phyloP scores from a whole-genome alignment of 176 grass and related monocot species.

The Bothriochloa decipiens region DNA sequence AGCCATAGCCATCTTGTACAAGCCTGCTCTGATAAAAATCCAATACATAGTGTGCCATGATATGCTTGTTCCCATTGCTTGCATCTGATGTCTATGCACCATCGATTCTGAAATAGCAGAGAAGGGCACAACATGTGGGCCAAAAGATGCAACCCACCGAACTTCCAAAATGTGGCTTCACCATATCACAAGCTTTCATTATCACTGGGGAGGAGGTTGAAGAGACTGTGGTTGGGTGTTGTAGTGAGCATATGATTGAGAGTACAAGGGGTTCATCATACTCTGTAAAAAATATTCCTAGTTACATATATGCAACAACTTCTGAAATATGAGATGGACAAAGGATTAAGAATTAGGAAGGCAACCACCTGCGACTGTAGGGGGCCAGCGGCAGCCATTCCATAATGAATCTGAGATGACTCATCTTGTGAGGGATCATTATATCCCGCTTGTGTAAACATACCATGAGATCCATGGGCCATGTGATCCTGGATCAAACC shows the following conservation, averaged over 20 bases:
- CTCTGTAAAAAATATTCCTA: constrained; percentile 52
- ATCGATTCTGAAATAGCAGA: constrained; percentile 39
- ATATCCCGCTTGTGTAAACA: constrained; percentile 93
- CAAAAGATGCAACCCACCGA: constrained; percentile 67
- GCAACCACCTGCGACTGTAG: constrained; percentile 89
- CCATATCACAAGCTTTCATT: constrained; percentile 48
- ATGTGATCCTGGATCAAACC: constrained; percentile 79
- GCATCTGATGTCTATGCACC: constrained; percentile 41
- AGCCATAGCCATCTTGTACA: constrained; percentile 57
- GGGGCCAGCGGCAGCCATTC: constrained; percentile 59
- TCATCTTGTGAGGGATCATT: constrained; percentile 93
- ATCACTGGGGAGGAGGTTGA: constrained; percentile 83
- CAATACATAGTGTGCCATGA: constrained; percentile 42
- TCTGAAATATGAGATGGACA: not conserved
- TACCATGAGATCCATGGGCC: constrained; percentile 86
- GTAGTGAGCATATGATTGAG: constrained; percentile 86
- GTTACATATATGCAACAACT: not conserved
- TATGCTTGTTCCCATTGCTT: constrained; percentile 45
- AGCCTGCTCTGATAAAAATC: constrained; percentile 38
- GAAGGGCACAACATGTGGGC: constrained; percentile 64
- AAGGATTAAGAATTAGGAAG: constrained; percentile 6
- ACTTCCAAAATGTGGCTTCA: constrained; percentile 62
- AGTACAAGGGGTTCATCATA: constrained; percentile 87
- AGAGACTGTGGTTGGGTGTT: constrained; percentile 91
- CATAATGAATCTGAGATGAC: constrained; percentile 86